These are phyloP conservation scores for barrel medic (Medicago truncatula) DNA, from an alignment of 306 rosid genomes.

Conservation along the genomic window MtrunA17r5.0-ANR NC_053048.1:53497001-53497500, in stretches of 20 bases:
- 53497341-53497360: not conserved
- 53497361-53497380: not conserved
- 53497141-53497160: slow-evolving; percentile 43
- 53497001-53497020: no score
- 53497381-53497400: not conserved
- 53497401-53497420: slow-evolving; percentile 52
- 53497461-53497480: slow-evolving; percentile 49
- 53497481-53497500: slow-evolving; percentile 52
- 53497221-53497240: slow-evolving; percentile 48
- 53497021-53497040: no score
- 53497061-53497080: slow-evolving; percentile 41
- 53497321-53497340: not conserved
- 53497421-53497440: slow-evolving; percentile 52
- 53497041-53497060: slow-evolving; percentile 8
- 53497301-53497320: slow-evolving; percentile 32
- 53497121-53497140: slow-evolving; percentile 50
- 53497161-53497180: slow-evolving; percentile 50
- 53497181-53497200: slow-evolving; percentile 41
- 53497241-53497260: slow-evolving; percentile 48
- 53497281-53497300: slow-evolving; percentile 54
- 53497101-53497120: slow-evolving; percentile 54
- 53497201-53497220: slow-evolving; percentile 28
- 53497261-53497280: slow-evolving; percentile 36
- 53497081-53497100: slow-evolving; percentile 41
- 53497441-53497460: slow-evolving; percentile 48